Percentiles rank a stretch among this genome's conserved stretches.
Conservation (phyloP, 1,284 basidiomycete genomes). For the Sanghuangporus baumii region DNA sequence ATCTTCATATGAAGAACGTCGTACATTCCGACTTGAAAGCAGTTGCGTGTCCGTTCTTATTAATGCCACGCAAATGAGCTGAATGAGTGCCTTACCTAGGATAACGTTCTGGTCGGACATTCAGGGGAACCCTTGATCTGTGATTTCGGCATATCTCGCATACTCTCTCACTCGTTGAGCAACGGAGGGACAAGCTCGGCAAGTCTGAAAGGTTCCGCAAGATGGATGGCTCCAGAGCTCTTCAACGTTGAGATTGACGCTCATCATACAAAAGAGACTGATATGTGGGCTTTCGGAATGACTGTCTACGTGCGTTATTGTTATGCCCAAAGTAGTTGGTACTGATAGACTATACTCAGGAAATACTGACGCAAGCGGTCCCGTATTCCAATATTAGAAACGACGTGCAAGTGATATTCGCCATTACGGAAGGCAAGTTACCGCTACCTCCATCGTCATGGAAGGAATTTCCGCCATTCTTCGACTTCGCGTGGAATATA, state of each 20-base stretch:
- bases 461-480: not conserved
- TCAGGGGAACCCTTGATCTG: conserved; percentile 1
- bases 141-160: conserved; percentile 15
- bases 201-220: not conserved
- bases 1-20: conserved; percentile 3
- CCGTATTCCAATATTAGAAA: not conserved
- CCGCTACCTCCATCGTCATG: not conserved
- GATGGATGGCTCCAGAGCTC: conserved; percentile 14
- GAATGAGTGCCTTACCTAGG: not conserved
- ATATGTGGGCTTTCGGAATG: conserved; percentile 16
- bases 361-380: not conserved
- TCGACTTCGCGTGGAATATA: not conserved
- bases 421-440: not conserved
- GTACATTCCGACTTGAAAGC: conserved; percentile 14
- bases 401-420: not conserved
- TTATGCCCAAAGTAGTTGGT: not conserved
- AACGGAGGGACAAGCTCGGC: not conserved
- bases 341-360: not conserved
- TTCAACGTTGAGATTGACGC: not conserved
- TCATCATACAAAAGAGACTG: not conserved
- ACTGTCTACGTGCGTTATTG: conserved; percentile 6
- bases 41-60: not conserved
- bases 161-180: not conserved
- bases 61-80: not conserved
- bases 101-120: conserved; percentile 8